These are phyloP conservation scores for Neopestalotiopsis sp. DNA, from an alignment of 2,329 filamentous ascomycete species.

Conservation along the genomic window DNA sequence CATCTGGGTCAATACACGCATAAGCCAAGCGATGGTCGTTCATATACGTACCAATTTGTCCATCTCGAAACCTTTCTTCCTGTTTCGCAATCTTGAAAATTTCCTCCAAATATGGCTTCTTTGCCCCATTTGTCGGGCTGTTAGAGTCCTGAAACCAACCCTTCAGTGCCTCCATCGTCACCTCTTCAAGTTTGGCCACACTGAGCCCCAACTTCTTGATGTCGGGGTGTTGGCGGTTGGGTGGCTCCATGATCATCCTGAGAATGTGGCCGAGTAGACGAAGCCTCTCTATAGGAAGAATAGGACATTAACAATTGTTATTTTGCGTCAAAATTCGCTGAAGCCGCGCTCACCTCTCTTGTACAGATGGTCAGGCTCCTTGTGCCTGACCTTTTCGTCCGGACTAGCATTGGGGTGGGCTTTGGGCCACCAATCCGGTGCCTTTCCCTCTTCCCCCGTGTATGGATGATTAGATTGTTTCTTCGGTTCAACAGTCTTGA, in stretches of 20 bases:
- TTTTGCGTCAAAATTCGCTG: neutral
- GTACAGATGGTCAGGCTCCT: slow-evolving; percentile 75
- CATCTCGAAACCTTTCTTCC: slow-evolving; percentile 61
- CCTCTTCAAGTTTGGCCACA: slow-evolving; percentile 61
- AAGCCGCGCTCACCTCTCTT: slow-evolving; percentile 60
- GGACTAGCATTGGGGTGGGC: slow-evolving; percentile 51
- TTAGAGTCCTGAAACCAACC: slow-evolving; percentile 64
- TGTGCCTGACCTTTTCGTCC: slow-evolving; percentile 65
- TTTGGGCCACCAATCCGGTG: slow-evolving; percentile 71
- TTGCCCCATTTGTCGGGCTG: slow-evolving; percentile 55
- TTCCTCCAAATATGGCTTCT: slow-evolving; percentile 61
- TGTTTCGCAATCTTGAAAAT: slow-evolving; percentile 64
- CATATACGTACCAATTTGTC: slow-evolving; percentile 58
- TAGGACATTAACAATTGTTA: slow-evolving; percentile 16
- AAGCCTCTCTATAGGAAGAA: slow-evolving; percentile 55
- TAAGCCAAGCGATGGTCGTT: neutral
- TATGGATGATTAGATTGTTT: slow-evolving; percentile 80
- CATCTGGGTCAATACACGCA: slow-evolving; percentile 6
- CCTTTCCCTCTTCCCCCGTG: slow-evolving; percentile 65
- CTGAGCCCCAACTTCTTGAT: slow-evolving; percentile 59
- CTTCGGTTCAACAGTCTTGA: slow-evolving; percentile 76
- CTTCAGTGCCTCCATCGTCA: slow-evolving; percentile 62
- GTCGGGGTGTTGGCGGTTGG: slow-evolving; percentile 52
- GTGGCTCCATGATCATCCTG: slow-evolving; percentile 59
- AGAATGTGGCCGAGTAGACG: slow-evolving; percentile 64